Evolutionary conservation across 768 basidiomycete genomes (phyloP).

Genomic region (Suillus luteus): DNA sequence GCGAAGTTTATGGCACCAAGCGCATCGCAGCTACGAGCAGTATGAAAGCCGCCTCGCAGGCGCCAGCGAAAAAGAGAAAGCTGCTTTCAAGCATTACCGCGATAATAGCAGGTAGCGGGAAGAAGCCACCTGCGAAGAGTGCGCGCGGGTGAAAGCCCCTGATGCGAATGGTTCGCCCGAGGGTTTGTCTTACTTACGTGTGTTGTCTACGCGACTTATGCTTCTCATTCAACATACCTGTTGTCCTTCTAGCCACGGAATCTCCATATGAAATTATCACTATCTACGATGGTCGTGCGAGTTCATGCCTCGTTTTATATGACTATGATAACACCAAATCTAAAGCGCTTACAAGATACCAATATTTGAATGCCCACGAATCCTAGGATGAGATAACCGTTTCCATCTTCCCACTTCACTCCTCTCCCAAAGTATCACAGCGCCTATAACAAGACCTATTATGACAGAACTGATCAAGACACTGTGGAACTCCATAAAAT

Average conservation of each 20-base stretch:
- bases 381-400: neutral
- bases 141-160: neutral
- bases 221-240: neutral
- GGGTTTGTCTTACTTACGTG: neutral
- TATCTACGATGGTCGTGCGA: neutral
- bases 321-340: neutral
- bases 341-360: neutral
- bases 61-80: conserved; percentile 28
- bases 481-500: neutral
- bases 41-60: conserved; percentile 13
- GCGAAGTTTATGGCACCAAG: conserved; percentile 37
- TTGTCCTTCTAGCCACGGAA: conserved; percentile 2
- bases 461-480: neutral
- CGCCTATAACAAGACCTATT: neutral
- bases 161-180: neutral
- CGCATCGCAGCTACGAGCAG: conserved; percentile 22
- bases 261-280: neutral
- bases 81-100: conserved; percentile 5
- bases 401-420: neutral
- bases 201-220: neutral
- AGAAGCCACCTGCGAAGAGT: conserved; percentile 2
- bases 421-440: neutral
- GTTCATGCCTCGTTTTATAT: neutral
- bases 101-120: neutral
- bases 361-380: neutral